Base-by-base conservation (phyloP, 2,329 filamentous ascomycete genomes). In the Botryotinia calthae region DNA sequence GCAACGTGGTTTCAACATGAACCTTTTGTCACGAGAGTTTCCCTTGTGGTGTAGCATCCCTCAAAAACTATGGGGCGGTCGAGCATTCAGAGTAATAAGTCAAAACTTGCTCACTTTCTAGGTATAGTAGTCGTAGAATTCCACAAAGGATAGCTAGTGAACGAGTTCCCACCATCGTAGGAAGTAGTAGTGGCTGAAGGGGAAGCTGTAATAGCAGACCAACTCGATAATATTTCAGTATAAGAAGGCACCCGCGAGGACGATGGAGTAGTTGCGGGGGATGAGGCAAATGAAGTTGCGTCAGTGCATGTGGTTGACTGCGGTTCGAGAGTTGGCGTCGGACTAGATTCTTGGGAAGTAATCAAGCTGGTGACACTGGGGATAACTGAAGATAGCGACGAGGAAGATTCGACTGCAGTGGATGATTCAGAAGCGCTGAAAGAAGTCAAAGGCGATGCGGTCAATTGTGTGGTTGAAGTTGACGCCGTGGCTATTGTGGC, bases 81-180 rank as follows among this genome's bases (percentile, higher is more conserved):
- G 31, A 56, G 51, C 40, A 28, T 22, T 25, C 14, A 25, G 42
- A 6, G 16, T 9, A 12, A 44, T 28, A 16, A 8, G 44, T 20
- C 31, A 20, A 61, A 46, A 2, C 18, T 46, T 61, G n/a, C 37
- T 72, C 25, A 59, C 4, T 51, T 42, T 54, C 18, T 56, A 28
- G 65, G 34, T 10, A 71, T 66, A 18, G 34, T 34, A 34, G 46
- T 58, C 14, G 73, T 75, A 18, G 72, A 40, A 66, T 80, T 79
- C 78, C 78, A 79, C 51, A 75, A 51, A 46, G 79, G 76, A 67
- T 81, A 80, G 31, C 61, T 72, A 65, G 79, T 80, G 68, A 80
- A 77, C 78, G 79, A 81, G 75, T 77, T 75, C 4, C 78, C 79
- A 73, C 79, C 72, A 58, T 79, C 78, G 73, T 76, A 80, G 46